Percentiles rank a stretch among this genome's conserved stretches.
Conservation (phyloP, 164 flowering plant genomes). For the Stephania yunnanensis region DNA sequence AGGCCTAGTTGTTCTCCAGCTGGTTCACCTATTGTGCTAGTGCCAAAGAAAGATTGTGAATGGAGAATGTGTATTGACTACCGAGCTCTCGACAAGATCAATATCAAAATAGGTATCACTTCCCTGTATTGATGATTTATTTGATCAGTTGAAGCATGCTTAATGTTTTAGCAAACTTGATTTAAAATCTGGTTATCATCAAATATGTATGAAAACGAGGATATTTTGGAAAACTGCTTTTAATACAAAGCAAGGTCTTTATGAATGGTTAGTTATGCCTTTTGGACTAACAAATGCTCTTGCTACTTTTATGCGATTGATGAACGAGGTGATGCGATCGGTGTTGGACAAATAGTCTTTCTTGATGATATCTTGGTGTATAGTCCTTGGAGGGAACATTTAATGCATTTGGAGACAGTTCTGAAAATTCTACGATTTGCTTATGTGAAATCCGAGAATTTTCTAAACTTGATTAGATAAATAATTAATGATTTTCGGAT, state of each 20-base stretch:
- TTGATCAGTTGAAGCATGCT: too few species aligned
- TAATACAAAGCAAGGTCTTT: too few species aligned
- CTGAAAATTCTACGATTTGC: not conserved
- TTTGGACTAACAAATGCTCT: not conserved
- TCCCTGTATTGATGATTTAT: too few species aligned
- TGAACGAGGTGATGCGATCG: not conserved
- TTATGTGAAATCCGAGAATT: too few species aligned
- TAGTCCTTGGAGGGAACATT: not conserved
- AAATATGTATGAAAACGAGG: too few species aligned
- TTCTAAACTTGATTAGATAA: too few species aligned
- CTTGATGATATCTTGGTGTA: not conserved
- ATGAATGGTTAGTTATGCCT: too few species aligned
- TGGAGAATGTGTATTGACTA: not conserved
- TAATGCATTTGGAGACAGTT: not conserved
- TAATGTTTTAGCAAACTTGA: too few species aligned
- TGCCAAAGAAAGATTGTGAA: conserved; percentile 2
- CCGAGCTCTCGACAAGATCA: not conserved
- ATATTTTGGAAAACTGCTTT: too few species aligned
- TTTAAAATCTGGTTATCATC: too few species aligned
- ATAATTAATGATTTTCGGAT: too few species aligned
- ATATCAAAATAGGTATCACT: not conserved
- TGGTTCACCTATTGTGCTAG: conserved; percentile 1
- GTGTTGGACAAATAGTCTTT: not conserved
- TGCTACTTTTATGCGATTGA: conserved; percentile 5
- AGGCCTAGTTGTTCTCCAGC: not conserved